Percentiles rank a stretch among this genome's conserved stretches.
These are phyloP conservation scores for Dothideomycetes sp. DNA, from an alignment of 2,329 filamentous ascomycete genomes.

Conservation along the genomic window DNA sequence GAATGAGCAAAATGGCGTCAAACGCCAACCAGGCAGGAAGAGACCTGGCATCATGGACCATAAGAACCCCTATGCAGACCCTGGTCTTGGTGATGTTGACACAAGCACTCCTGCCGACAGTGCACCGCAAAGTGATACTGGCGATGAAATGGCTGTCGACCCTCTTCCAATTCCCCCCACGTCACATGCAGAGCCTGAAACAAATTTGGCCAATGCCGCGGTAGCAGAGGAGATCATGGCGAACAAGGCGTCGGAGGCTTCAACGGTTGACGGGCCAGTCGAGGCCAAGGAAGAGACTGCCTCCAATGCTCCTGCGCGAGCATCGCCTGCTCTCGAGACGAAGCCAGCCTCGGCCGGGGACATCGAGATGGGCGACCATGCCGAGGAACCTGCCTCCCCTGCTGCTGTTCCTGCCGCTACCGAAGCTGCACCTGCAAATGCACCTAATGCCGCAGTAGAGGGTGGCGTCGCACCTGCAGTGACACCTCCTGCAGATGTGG, in stretches of 20 bases:
- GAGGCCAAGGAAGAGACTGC: constrained; percentile 1
- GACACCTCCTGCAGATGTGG: constrained; percentile 4
- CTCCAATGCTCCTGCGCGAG: neutral
- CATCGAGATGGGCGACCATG: constrained; percentile 16
- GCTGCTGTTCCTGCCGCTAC: constrained; percentile 2
- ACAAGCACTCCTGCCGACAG: constrained; percentile 5
- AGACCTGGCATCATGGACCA: constrained; percentile 49
- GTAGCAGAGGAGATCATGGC: constrained; percentile 15
- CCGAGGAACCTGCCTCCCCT: constrained; percentile 5
- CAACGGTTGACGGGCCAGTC: too few relatives aligned
- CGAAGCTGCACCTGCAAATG: neutral
- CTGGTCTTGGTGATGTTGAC: constrained; percentile 18
- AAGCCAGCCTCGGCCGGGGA: constrained; percentile 7
- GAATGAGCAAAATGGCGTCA: constrained; percentile 60
- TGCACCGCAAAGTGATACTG: constrained; percentile 1
- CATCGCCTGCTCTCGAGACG: neutral
- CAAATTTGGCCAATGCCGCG: constrained; percentile 13
- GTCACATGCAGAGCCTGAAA: constrained; percentile 10
- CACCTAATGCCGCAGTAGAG: neutral
- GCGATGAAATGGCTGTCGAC: constrained; percentile 18
- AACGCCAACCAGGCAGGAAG: constrained; percentile 30
- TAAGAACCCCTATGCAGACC: constrained; percentile 42
- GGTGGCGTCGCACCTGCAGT: neutral
- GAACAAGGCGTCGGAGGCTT: constrained; percentile 14
- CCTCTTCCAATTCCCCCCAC: neutral